Conservation (phyloP, 495 filamentous ascomycete genomes). For the Penicillium diatomitis region DNA sequence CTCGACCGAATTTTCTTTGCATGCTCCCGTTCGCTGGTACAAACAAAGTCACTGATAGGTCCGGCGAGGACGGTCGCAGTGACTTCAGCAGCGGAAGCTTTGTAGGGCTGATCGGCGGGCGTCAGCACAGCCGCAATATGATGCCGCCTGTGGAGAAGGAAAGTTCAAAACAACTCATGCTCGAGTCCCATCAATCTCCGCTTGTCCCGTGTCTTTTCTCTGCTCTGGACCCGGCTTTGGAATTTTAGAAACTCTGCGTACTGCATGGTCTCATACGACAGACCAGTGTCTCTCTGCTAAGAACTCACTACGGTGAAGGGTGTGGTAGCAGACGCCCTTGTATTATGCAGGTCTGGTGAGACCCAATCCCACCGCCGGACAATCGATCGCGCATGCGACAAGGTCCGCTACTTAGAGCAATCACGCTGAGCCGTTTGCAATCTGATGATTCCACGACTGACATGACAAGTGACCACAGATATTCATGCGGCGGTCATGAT, state of each 20-base stretch:
- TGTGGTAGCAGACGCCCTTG: conserved; percentile 22
- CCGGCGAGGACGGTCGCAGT: no score
- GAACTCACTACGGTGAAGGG: not conserved
- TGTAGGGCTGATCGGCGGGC: conserved; percentile 35
- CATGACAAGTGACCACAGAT: conserved; percentile 7
- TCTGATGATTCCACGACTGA: conserved; percentile 5
- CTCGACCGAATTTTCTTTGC: not conserved
- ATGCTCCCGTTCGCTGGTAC: not conserved
- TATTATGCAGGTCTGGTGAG: conserved; percentile 25
- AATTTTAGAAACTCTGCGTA: not conserved
- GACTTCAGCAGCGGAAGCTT: conserved; percentile 1
- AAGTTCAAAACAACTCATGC: conserved; percentile 34
- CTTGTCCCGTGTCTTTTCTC: not conserved
- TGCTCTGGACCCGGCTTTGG: not conserved
- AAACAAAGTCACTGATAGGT: no score
- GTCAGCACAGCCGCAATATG: conserved; percentile 31
- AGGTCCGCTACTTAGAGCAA: not conserved
- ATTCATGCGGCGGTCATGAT: conserved; percentile 30
- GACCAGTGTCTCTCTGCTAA: no score
- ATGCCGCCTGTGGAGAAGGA: conserved; percentile 36
- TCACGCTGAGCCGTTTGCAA: conserved; percentile 4
- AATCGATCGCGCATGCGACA: conserved; percentile 6
- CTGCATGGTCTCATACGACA: no score
- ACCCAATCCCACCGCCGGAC: conserved; percentile 7
- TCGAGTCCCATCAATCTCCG: conserved; percentile 5